Evolutionary conservation across 148 eudicot genomes (phyloP), one percentile per base, ranked within the genome.

Genomic region (Cornus suecica): DNA sequence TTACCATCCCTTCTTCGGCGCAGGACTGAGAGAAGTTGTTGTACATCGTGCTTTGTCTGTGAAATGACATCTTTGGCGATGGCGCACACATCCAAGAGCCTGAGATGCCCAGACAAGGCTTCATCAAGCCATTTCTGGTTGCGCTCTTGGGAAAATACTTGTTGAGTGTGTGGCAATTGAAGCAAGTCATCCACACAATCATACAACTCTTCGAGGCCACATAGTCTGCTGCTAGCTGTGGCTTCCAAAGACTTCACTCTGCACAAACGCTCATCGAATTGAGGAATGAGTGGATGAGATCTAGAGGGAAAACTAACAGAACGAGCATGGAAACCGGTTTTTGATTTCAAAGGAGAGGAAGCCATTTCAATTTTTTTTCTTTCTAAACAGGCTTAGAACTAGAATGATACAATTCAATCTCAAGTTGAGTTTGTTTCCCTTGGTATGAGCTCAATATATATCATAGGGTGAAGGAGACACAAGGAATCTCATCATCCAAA

Each of bases 161-260:
- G 76, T 78, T 85, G 85, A 51, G 66, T 75, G 66, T 29, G 68
- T 23, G 82, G 86, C 42, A 86, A 25, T 23, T 70, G 83, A 48
- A 80, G 83, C 66, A 86, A 69, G 30, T 83, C 83, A 69, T 71
- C 83, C 22, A 83, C 74, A 58, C 70, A 76, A 24, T 30, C 72
- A 16, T 81, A 86, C 45, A 84, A 58, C 27, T 76, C 58, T 18
- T 42, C 27, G 30, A 80, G 74, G n/a, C 56, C 52, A 10, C 23
- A 10, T 48, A 85, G 78, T 37, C 67, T 79, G 24, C 62, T 23
- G 65, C 70, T 75, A 3, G 78, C 62, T 28, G 83, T 23, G 14
- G 75, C 9, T 15, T 81, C 80, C 52, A 80, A 32, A 13, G 84
- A 67, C 25, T 48, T 68, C 8, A 86, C 56, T 56, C 70, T 76